phyloP scores from a whole-genome alignment of 768 basidiomycete species.

The Gloeopeniophorella convolvens region DNA sequence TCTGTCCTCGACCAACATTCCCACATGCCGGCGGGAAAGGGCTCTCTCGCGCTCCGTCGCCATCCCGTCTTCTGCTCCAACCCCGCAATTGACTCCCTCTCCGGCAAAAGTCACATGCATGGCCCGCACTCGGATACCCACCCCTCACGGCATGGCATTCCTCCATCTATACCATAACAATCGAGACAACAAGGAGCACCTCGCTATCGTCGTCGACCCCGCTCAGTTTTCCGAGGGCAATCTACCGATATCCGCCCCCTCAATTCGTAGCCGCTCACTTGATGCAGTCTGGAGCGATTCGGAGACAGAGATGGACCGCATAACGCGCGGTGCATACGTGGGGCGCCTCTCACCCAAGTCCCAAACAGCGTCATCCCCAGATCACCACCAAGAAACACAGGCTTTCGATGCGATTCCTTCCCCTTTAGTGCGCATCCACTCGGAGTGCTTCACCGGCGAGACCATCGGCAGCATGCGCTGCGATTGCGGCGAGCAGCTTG shows the following conservation, averaged over 20 bases:
- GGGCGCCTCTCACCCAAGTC: slow-evolving; percentile 66
- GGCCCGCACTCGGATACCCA: slow-evolving; percentile 96
- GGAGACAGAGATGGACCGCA: slow-evolving; percentile 91
- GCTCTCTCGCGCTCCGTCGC: slow-evolving; percentile 4
- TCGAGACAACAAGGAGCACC: slow-evolving; percentile 88
- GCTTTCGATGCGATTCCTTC: slow-evolving; percentile 41
- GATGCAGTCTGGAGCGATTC: slow-evolving; percentile 77
- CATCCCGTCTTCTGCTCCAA: slow-evolving; percentile 11
- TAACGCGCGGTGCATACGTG: slow-evolving; percentile 89
- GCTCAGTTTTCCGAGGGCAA: slow-evolving; percentile 62
- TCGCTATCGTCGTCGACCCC: slow-evolving; percentile 91
- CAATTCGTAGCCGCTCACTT: slow-evolving; percentile 73
- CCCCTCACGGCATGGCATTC: slow-evolving; percentile 89
- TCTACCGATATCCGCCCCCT: slow-evolving; percentile 31
- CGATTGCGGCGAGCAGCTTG: slow-evolving; percentile 97
- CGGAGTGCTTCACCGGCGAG: slow-evolving; percentile 98
- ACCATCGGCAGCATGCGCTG: slow-evolving; percentile 98
- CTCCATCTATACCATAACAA: slow-evolving; percentile 94
- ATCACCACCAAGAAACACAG: slow-evolving; percentile 12
- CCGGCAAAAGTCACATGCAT: slow-evolving; percentile 81
- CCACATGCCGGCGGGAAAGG: slow-evolving; percentile 34
- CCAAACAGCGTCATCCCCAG: slow-evolving; percentile 29
- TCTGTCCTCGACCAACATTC: slow-evolving; percentile 34
- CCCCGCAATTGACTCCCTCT: slow-evolving; percentile 16
- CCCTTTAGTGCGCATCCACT: slow-evolving; percentile 92